Conservation (phyloP, 176 grass and related monocot genomes). For the Phragmites australis region DNA sequence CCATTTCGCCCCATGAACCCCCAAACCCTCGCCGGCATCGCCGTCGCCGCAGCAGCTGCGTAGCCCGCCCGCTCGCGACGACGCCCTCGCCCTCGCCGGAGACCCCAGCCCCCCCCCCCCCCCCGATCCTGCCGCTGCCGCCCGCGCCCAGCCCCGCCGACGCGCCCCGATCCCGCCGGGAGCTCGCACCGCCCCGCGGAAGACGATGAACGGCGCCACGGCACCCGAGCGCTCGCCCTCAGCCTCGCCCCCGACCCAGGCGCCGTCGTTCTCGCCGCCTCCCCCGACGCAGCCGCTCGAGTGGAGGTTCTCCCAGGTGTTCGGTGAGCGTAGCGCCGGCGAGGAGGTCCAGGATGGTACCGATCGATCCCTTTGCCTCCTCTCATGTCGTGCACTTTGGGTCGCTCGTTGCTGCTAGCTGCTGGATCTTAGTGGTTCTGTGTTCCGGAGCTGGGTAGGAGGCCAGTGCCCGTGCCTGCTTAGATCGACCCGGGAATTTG, state of each 20-base stretch:
- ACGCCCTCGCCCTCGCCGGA: background rate
- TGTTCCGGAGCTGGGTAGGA: slow-evolving; percentile 26
- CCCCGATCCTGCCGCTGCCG: slow-evolving; percentile 21
- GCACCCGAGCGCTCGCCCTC: slow-evolving; percentile 33
- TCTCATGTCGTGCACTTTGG: slow-evolving; percentile 6
- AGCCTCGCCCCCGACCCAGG: slow-evolving; percentile 42
- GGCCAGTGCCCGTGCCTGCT: background rate
- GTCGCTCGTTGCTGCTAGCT: slow-evolving; percentile 21
- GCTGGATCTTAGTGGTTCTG: slow-evolving; percentile 49
- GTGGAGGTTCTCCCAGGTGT: slow-evolving; percentile 91
- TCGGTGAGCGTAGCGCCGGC: slow-evolving; percentile 73
- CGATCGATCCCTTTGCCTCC: slow-evolving; percentile 45
- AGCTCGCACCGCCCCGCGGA: slow-evolving; percentile 24
- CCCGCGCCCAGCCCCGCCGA: background rate
- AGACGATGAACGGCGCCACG: slow-evolving; percentile 45
- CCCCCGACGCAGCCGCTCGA: slow-evolving; percentile 41
- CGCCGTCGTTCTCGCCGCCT: background rate
- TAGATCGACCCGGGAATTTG: slow-evolving; percentile 37
- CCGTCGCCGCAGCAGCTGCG: slow-evolving; percentile 23
- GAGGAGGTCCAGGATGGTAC: slow-evolving; percentile 90
- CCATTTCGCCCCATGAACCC: slow-evolving; percentile 56
- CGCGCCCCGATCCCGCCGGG: slow-evolving; percentile 38
- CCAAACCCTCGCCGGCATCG: slow-evolving; percentile 60
- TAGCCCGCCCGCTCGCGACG: background rate
- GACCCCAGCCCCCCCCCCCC: background rate